Conservation (phyloP, 2,329 filamentous ascomycete genomes). For the Fusarium sublunatum region DNA sequence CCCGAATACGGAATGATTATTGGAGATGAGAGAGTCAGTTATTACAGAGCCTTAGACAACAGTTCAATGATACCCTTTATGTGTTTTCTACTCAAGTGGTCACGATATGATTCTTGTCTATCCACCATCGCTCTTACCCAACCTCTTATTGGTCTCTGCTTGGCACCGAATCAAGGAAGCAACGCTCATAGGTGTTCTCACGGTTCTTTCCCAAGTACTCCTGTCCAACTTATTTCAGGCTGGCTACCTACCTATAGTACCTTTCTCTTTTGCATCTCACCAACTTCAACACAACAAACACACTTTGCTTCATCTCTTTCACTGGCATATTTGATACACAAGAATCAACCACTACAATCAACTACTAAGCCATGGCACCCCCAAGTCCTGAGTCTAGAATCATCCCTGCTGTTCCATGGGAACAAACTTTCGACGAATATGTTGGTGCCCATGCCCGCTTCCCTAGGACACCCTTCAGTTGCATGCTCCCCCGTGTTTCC, state of each 20-base stretch:
- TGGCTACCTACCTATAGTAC: neutral
- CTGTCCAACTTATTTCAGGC: neutral
- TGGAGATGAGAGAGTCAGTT: neutral
- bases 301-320: neutral
- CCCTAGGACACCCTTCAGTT: conserved; percentile 2
- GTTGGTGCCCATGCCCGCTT: too few relatives aligned
- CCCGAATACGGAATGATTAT: neutral
- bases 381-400: neutral
- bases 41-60: conserved; percentile 10
- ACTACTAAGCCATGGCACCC: conserved; percentile 10
- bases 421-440: too few relatives aligned
- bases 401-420: too few relatives aligned
- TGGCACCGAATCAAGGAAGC: too few relatives aligned
- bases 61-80: conserved; percentile 42
- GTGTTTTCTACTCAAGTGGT: neutral
- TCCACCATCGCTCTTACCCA: neutral
- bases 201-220: too few relatives aligned
- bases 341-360: neutral
- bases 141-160: neutral
- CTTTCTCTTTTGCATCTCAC: neutral
- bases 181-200: too few relatives aligned
- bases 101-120: neutral
- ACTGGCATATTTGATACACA: neutral
- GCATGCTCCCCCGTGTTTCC: conserved; percentile 23
- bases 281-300: neutral